Evolutionary conservation across 495 filamentous ascomycete genomes (phyloP).

Genomic region (Xylaria sp.): DNA sequence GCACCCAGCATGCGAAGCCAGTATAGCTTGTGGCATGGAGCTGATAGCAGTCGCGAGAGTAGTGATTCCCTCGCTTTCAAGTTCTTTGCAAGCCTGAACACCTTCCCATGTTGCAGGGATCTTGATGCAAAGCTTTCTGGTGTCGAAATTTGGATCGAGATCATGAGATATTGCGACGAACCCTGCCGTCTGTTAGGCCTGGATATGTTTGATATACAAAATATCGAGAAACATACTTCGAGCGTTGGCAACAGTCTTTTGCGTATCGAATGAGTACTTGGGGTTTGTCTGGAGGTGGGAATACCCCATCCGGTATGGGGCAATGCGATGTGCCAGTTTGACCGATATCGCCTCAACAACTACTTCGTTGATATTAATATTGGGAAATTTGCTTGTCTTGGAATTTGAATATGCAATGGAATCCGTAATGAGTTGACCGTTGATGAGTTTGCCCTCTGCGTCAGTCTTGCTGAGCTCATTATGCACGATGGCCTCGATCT

Average conservation of each 20-base stretch:
- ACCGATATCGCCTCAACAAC: conserved; percentile 65
- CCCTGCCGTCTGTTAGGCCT: conserved; percentile 40
- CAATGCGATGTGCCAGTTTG: conserved; percentile 59
- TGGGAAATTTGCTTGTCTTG: conserved; percentile 46
- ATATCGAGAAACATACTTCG: conserved; percentile 50
- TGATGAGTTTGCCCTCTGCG: conserved; percentile 49
- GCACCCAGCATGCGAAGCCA: conserved; percentile 64
- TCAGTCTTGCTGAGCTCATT: conserved; percentile 55
- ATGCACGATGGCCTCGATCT: conserved; percentile 63
- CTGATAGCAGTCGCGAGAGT: conserved; percentile 70
- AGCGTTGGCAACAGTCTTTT: conserved; percentile 62
- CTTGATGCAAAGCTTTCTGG: conserved; percentile 65
- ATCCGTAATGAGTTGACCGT: conserved; percentile 52
- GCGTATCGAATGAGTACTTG: conserved; percentile 57
- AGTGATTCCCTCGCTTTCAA: conserved; percentile 58
- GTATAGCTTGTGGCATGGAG: conserved; percentile 61
- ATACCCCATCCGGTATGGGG: conserved; percentile 57
- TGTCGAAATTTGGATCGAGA: conserved; percentile 56
- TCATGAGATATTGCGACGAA: conserved; percentile 56
- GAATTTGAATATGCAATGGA: conserved; percentile 52
- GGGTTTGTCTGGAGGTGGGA: conserved; percentile 71
- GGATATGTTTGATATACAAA: neutral
- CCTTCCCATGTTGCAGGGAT: conserved; percentile 71
- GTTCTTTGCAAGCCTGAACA: conserved; percentile 63
- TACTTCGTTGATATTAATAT: conserved; percentile 55